phyloP scores from a whole-genome alignment of 345 rosid species.

The Pistacia integerrima region DNA sequence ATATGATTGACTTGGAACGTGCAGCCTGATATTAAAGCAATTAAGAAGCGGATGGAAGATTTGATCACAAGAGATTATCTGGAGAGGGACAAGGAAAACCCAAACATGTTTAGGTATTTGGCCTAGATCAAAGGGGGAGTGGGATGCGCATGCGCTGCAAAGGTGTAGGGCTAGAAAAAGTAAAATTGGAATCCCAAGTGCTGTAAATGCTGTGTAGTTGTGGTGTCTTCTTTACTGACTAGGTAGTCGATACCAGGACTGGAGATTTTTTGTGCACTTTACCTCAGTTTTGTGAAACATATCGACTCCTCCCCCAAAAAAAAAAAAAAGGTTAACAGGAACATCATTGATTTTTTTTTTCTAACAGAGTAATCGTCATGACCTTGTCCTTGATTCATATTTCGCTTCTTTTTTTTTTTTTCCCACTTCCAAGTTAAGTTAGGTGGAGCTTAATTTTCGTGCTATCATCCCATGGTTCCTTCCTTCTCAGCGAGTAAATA shows the following conservation, averaged over 20 bases:
- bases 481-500: too few relatives aligned
- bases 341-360: constrained; percentile 2
- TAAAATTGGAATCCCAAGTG: neutral
- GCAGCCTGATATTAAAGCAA: constrained; percentile 97
- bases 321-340: neutral
- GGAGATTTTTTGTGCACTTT: constrained; percentile 15
- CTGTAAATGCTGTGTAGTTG: constrained; percentile 22
- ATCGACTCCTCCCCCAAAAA: neutral
- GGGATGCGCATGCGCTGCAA: neutral
- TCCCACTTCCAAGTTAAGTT: neutral
- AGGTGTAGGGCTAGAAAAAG: neutral
- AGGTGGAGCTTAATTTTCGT: too few relatives aligned
- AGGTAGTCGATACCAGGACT: neutral
- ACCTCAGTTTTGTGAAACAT: constrained; percentile 19
- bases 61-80: constrained; percentile 81
- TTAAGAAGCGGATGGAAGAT: constrained; percentile 95
- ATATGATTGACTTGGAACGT: neutral
- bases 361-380: neutral
- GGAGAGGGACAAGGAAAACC: constrained; percentile 89
- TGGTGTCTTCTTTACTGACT: neutral
- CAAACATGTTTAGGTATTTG: constrained; percentile 71
- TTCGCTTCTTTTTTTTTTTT: neutral
- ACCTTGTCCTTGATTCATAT: neutral
- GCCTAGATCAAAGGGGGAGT: constrained; percentile 32
- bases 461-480: too few relatives aligned